Evolutionary conservation across 208 protist species (phyloP), one percentile per base, ranked within the genome.

Genomic region (Wallacemonas sp.): DNA sequence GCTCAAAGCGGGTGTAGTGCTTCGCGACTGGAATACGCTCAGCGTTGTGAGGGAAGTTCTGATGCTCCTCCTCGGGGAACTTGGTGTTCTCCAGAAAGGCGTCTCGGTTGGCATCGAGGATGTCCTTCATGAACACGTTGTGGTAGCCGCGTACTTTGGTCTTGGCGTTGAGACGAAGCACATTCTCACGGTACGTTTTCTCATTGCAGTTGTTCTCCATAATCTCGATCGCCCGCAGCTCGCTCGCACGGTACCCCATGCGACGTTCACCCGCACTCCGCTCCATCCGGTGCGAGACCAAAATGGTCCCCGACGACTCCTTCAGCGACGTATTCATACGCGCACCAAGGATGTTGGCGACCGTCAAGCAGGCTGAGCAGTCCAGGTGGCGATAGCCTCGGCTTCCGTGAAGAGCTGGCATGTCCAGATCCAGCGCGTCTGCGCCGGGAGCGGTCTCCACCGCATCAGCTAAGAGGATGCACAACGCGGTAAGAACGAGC

Each of bases 331-430:
- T 54, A 64, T 94, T 92, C 60, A 94, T 89, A 15, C 75, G 77
- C 0, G 44, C 15, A 14, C 75, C 81, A 36, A 94, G 62, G 39
- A 84, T 56, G 11, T 69, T 58, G 0, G 85, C 82, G 27, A 94
- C 85, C 21, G 79, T 74, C 22, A 94, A 54, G 61, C 88, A 94
- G 27, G 80, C 76, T 27, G 88, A 94, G 77, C 88, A 94, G 66
- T 94, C 85, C 15, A 94, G 54, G 58, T 90, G 86, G 45, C 79
- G 67, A 53, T 91, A 91, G 28, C 64, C 62, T 2, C 51, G 51
- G 26, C 27, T 34, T 2, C 77, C 77, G 69, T 88, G 81, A 31
- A 76, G 28, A 14, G 41, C 66, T 2, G 55, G 68, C 26, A 84
- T 36, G 5, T 63, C 33, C 21, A 38, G 36, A 36, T 68, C 69